Percentiles rank a stretch among this genome's conserved stretches.
Evolutionary conservation across 1,139 yeast species (phyloP).

Genomic region (Hansenula anomala): DNA sequence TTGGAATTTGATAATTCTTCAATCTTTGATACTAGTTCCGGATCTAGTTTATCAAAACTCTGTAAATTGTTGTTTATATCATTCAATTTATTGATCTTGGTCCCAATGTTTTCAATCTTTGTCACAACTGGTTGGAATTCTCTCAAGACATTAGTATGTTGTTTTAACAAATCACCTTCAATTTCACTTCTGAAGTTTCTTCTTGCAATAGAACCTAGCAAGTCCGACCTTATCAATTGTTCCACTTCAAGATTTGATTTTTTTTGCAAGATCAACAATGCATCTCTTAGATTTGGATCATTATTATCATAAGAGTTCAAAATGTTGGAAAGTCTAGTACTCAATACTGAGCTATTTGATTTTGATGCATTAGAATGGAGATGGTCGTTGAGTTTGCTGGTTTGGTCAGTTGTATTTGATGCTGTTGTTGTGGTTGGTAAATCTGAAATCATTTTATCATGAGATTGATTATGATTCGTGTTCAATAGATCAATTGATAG

Average conservation of each 20-base stretch:
- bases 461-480: neutral
- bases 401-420: neutral
- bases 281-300: conserved; percentile 44
- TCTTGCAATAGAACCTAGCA: conserved; percentile 51
- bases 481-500: conserved; percentile 17
- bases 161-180: conserved; percentile 65
- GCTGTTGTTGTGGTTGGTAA: conserved; percentile 1
- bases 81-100: conserved; percentile 29
- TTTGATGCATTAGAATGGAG: conserved; percentile 6
- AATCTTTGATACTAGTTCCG: conserved; percentile 32
- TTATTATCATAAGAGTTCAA: conserved; percentile 40
- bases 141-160: conserved; percentile 52
- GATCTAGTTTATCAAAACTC: conserved; percentile 20
- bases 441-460: conserved; percentile 8
- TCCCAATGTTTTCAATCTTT: conserved; percentile 24
- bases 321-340: conserved; percentile 46
- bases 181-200: conserved; percentile 62
- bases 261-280: conserved; percentile 44
- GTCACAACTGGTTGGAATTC: conserved; percentile 57
- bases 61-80: conserved; percentile 22
- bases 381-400: neutral
- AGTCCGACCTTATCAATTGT: conserved; percentile 46
- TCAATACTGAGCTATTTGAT: conserved; percentile 28
- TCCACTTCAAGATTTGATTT: conserved; percentile 29
- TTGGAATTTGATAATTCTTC: conserved; percentile 38